A percentile compares a stretch with the other conserved stretches of the same genome.
These are phyloP conservation scores for Linanthus parryae DNA, from an alignment of 148 eudicot species.

Conservation along the genomic window DNA sequence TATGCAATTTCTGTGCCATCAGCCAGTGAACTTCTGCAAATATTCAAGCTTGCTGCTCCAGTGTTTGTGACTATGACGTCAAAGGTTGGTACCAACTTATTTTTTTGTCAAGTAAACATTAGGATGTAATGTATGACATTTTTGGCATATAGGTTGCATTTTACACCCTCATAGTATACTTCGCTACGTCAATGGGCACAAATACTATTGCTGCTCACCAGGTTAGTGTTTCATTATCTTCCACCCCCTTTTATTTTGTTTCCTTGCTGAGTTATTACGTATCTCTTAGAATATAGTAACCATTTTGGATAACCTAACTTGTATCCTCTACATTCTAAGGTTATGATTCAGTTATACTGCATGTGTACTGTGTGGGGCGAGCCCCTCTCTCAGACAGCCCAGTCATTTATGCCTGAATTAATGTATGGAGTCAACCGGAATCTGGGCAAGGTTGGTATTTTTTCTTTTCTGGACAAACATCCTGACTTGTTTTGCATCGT, in stretches of 20 bases:
- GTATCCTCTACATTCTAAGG: conserved; percentile 33
- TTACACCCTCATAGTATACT: conserved; percentile 68
- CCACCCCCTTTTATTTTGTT: not conserved
- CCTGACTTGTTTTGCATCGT: not conserved
- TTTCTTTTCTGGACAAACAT: not conserved
- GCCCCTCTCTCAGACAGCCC: conserved; percentile 96
- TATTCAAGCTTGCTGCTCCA: conserved; percentile 76
- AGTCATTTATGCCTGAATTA: conserved; percentile 95
- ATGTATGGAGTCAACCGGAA: conserved; percentile 70
- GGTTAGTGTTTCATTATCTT: conserved; percentile 27
- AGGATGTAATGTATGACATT: too few species aligned
- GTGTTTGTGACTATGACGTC: conserved; percentile 81
- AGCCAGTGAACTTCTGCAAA: conserved; percentile 49
- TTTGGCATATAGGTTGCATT: conserved; percentile 48
- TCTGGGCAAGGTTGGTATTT: conserved; percentile 49
- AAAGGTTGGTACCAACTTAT: conserved; percentile 50
- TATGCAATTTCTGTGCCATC: conserved; percentile 58
- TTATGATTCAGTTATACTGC: conserved; percentile 64
- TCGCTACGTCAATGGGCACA: conserved; percentile 89
- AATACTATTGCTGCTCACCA: conserved; percentile 87
- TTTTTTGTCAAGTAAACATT: too few species aligned
- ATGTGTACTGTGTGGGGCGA: conserved; percentile 86
- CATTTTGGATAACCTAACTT: not conserved
- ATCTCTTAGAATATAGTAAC: not conserved
- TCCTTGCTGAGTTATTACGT: too few species aligned